These are phyloP conservation scores for Carex myosuroides DNA, from an alignment of 176 grass and related monocot genomes.

Conservation along the genomic window DNA sequence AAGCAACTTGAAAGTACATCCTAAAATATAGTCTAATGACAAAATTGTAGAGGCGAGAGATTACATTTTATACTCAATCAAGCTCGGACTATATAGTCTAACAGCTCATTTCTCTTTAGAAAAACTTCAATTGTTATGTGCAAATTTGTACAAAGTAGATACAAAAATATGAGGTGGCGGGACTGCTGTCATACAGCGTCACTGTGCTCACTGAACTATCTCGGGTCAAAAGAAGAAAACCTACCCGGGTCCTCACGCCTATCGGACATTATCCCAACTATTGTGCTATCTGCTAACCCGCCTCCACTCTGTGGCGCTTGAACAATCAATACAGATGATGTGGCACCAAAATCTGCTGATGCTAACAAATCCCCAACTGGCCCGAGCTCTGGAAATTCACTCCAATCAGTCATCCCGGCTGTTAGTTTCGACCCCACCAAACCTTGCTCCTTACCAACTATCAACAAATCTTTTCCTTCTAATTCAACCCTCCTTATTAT, in stretches of 20 bases:
- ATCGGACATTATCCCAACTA: background rate
- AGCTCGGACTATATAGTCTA: background rate
- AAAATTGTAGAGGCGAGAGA: background rate
- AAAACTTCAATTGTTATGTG: background rate
- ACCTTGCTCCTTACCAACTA: constrained; percentile 51
- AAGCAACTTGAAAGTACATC: background rate
- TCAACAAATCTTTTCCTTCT: constrained; percentile 36
- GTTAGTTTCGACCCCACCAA: constrained; percentile 31
- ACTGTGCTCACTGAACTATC: background rate
- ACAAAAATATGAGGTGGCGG: background rate
- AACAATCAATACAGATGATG: constrained; percentile 52
- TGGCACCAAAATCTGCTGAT: constrained; percentile 52
- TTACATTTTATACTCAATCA: background rate
- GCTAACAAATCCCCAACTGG: constrained; percentile 63
- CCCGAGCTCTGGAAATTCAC: constrained; percentile 73
- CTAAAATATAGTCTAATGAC: background rate
- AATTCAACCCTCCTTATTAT: constrained; percentile 36
- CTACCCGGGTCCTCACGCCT: background rate
- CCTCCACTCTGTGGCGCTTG: constrained; percentile 30
- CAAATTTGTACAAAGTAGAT: background rate
- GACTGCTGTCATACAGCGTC: background rate
- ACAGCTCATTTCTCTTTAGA: background rate
- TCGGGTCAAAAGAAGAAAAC: background rate
- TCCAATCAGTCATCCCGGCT: constrained; percentile 61
- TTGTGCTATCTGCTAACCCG: background rate